A percentile compares a stretch with the other conserved stretches of the same genome.
These are phyloP conservation scores for Gastrolobium bilobum DNA, from an alignment of 306 rosid genomes.

Conservation along the genomic window DNA sequence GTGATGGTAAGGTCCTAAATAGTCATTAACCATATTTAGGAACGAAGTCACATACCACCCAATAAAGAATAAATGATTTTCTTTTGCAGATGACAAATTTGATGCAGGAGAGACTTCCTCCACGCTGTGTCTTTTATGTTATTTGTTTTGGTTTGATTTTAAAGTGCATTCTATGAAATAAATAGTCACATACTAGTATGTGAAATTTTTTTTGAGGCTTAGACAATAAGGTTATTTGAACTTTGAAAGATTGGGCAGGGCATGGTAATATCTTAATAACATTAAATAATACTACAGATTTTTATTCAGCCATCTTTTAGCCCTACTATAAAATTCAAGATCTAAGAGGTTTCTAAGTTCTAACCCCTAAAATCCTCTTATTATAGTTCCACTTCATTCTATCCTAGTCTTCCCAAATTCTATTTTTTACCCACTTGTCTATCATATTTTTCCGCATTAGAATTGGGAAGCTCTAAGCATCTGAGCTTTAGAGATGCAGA, in stretches of 20 bases:
- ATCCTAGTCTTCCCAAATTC: constrained; percentile 38
- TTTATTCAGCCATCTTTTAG: constrained; percentile 22
- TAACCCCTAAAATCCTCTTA: constrained; percentile 23
- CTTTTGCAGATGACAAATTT: constrained; percentile 7
- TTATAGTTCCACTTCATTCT: neutral
- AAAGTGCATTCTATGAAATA: neutral
- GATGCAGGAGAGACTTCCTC: neutral
- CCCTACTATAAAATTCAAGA: constrained; percentile 1
- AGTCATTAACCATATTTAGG: neutral
- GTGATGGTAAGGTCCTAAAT: neutral
- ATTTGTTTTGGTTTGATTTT: neutral
- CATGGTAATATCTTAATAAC: neutral
- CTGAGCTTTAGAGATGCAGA: constrained; percentile 18
- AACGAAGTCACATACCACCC: too few relatives aligned
- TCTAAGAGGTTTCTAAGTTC: constrained; percentile 23
- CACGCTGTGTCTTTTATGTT: neutral
- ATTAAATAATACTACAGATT: constrained; percentile 5
- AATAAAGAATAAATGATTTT: neutral
- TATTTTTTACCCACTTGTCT: neutral
- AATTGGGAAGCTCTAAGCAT: neutral
- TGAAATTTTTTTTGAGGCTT: neutral
- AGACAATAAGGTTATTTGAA: neutral
- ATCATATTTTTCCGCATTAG: constrained; percentile 6
- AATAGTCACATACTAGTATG: neutral
- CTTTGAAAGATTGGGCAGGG: neutral